Base-by-base conservation (phyloP, 371 early-diverging fungal species). In the Mucor plumbeus region DNA sequence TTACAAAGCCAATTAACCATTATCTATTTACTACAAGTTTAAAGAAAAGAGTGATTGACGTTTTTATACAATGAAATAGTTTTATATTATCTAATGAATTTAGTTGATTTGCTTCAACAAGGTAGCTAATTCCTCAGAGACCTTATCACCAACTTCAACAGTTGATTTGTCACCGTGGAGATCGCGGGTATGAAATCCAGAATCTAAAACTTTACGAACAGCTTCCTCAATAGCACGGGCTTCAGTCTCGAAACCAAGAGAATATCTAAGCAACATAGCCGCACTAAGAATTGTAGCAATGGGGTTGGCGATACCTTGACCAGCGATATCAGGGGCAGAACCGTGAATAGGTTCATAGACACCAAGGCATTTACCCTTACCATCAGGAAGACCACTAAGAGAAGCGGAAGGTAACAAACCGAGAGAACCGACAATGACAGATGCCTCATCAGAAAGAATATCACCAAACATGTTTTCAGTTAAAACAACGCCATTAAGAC, bases 381-480 rank as follows among this genome's bases (percentile, higher is more conserved):
- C 87, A 68, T 89, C 86, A 26, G 94, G 94, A 53, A 94, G 87
- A 33, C 95, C 94, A 70, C 80, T 92, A 76, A 98, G 84, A 57
- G 91, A 91, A 7, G 99, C 99, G 36, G 92, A 91, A 15, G 99
- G 99, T 73, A 98, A 77, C 62, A 97, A 86, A 54, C 99, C 99
- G 56, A 98, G 87, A 53, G 91, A 91, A 26, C 98, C 99, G 11
- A 95, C 96, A 75, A 98, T 97, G 55, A 54, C 96, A 8, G 91
- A 91, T 4, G 96, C 93, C 81, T 97, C 99, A 75, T 98, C 99
- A 9, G 93, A 91, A 64, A 98, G 82, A 69, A 98, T 97, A 72
- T 98, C 98, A 69, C 98, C 98, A 91, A 98, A 98, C 95, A 98
- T 94, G 84, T 98, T 98, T 72, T 97, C 97, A 21, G 98, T 98